Conservation (phyloP, 1,284 basidiomycete species). For the Ceratobasidium sp. region DNA sequence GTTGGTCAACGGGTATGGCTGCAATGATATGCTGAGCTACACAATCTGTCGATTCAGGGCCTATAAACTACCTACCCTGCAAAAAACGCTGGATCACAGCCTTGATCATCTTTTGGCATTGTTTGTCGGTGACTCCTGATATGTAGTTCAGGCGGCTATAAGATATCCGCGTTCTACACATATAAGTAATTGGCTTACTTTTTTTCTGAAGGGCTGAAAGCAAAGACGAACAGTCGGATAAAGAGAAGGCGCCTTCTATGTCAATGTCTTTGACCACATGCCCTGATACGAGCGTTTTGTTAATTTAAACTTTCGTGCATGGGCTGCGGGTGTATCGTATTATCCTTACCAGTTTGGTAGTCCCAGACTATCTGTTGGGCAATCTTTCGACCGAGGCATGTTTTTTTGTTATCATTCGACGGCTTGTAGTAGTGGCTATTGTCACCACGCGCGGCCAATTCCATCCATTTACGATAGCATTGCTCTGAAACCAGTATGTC, state of each 20-base stretch:
- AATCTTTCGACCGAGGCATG: constrained; percentile 28
- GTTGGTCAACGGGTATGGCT: not conserved
- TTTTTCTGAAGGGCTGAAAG: constrained; percentile 29
- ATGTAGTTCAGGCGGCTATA: not conserved
- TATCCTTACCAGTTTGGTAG: constrained; percentile 6
- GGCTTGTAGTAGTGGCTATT: constrained; percentile 18
- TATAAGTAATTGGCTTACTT: not conserved
- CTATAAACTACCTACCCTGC: not conserved
- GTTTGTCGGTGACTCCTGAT: constrained; percentile 29
- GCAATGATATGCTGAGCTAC: not conserved
- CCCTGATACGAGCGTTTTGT: not conserved
- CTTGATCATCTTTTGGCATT: constrained; percentile 32
- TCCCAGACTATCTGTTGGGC: constrained; percentile 34
- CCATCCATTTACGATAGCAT: constrained; percentile 5
- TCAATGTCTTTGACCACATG: constrained; percentile 16
- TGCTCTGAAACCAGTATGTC: not conserved
- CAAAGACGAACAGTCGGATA: constrained; percentile 18
- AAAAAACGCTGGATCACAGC: constrained; percentile 26
- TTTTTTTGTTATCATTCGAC: not conserved
- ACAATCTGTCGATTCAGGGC: not conserved
- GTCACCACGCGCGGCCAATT: not conserved
- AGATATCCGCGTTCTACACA: not conserved
- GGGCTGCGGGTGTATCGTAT: not conserved
- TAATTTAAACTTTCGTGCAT: not conserved
- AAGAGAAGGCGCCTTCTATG: constrained; percentile 21